Percentiles rank a stretch among this genome's conserved stretches.
These are phyloP conservation scores for Pelomyxa schiedti DNA, from an alignment of 78 protist genomes.

Conservation along the genomic window DNA sequence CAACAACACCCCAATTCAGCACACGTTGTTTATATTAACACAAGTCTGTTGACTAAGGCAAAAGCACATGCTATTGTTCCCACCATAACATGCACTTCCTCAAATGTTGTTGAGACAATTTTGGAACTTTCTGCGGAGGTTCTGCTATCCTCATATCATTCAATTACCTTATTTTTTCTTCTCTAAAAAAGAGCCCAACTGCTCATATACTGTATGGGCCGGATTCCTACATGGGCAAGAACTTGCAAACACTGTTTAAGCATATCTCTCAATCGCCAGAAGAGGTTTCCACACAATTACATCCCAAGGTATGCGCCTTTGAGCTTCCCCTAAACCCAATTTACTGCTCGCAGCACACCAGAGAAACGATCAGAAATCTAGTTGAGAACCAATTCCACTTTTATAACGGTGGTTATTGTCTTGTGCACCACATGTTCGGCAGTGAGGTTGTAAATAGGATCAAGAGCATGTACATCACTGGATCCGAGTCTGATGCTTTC, in stretches of 20 bases:
- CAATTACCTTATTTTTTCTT: too few relatives aligned
- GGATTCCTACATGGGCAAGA: slow-evolving; percentile 14
- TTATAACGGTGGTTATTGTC: slow-evolving; percentile 6
- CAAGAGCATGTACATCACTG: not conserved
- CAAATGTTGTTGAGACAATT: slow-evolving; percentile 14
- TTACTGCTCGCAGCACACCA: not conserved
- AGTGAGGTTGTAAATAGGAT: not conserved
- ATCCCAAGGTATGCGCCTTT: too few relatives aligned
- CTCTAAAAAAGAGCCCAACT: not conserved
- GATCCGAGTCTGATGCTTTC: slow-evolving; percentile 4
- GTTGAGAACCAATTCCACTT: not conserved
- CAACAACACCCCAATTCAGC: not conserved
- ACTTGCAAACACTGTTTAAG: not conserved
- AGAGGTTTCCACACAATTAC: not conserved
- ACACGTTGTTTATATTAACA: slow-evolving; percentile 22
- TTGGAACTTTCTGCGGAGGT: not conserved
- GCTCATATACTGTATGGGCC: slow-evolving; percentile 4
- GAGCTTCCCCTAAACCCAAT: too few relatives aligned
- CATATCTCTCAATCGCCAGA: not conserved
- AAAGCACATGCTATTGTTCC: slow-evolving; percentile 5
- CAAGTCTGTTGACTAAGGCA: slow-evolving; percentile 10
- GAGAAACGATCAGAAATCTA: not conserved
- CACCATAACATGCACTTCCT: slow-evolving; percentile 11
- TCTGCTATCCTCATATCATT: too few relatives aligned
- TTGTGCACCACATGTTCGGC: slow-evolving; percentile 20